Evolutionary conservation across 192 early-diverging fungal genomes (phyloP).

Genomic region (Endogone sp.): DNA sequence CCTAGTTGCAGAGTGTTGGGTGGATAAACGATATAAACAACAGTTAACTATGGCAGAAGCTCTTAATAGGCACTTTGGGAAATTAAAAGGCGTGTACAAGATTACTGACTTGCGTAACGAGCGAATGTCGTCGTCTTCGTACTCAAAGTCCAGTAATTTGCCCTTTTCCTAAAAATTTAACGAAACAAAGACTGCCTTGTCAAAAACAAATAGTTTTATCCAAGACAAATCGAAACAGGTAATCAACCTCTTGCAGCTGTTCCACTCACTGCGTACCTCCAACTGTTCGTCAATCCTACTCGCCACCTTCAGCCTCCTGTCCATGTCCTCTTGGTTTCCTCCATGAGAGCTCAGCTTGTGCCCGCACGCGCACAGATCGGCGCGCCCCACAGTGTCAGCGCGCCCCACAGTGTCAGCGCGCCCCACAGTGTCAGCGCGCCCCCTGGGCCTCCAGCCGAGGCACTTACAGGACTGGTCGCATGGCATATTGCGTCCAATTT

Average conservation of each 20-base stretch:
- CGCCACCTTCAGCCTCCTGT: conserved; percentile 41
- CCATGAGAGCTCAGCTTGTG: conserved; percentile 43
- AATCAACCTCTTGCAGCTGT: neutral
- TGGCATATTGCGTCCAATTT: conserved; percentile 42
- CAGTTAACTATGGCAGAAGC: no score
- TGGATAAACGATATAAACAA: neutral
- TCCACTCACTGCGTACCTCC: conserved; percentile 23
- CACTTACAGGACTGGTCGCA: conserved; percentile 41
- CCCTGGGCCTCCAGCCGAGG: conserved; percentile 46
- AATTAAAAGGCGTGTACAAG: neutral
- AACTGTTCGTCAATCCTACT: conserved; percentile 43
- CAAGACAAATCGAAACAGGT: neutral
- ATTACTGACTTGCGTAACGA: conserved; percentile 39
- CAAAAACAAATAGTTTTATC: neutral
- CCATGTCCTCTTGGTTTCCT: conserved; percentile 42
- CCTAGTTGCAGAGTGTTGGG: neutral
- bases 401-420: conserved; percentile 19
- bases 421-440: conserved; percentile 18
- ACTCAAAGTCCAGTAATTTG: conserved; percentile 46
- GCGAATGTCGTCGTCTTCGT: conserved; percentile 43
- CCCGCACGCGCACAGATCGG: conserved; percentile 41
- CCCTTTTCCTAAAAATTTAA: conserved; percentile 41
- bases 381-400: conserved; percentile 16
- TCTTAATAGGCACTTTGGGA: no score
- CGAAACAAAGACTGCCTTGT: neutral